A percentile compares a stretch with the other conserved stretches of the same genome.
phyloP scores from a whole-genome alignment of 2,329 filamentous ascomycete genomes.

The Aspergillus puulaauensis region DNA sequence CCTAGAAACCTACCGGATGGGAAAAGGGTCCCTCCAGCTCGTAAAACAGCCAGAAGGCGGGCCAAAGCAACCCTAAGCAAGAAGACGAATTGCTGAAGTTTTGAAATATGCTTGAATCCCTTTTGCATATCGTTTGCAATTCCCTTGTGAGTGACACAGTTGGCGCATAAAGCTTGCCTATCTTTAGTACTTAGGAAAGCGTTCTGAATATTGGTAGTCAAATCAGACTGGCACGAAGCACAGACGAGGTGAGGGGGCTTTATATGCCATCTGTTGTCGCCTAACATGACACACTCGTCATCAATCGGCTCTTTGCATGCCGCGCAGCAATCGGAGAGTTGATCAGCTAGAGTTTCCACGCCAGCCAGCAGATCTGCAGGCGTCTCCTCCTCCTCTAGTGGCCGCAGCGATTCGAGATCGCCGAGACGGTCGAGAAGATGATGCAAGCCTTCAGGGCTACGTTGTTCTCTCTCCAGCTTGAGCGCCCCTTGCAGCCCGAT shows the following conservation, averaged over 20 bases:
- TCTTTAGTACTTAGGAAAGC: conserved; percentile 70
- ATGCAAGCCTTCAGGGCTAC: conserved; percentile 71
- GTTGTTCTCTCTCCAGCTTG: conserved; percentile 82
- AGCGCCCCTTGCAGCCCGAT: conserved; percentile 94
- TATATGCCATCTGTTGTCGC: conserved; percentile 79
- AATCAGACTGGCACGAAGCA: conserved; percentile 68
- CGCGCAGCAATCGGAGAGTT: conserved; percentile 80
- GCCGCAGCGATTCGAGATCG: conserved; percentile 75
- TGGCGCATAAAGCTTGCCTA: conserved; percentile 68
- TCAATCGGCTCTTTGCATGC: conserved; percentile 85
- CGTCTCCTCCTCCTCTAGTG: conserved; percentile 58
- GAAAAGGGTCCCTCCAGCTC: conserved; percentile 76
- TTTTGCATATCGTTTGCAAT: conserved; percentile 56
- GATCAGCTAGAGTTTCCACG: conserved; percentile 66
- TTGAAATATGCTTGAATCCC: conserved; percentile 75
- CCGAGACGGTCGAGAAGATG: conserved; percentile 80
- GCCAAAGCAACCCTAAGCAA: conserved; percentile 88
- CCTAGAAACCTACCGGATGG: conserved; percentile 55
- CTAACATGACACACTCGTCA: conserved; percentile 80
- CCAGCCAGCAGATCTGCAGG: conserved; percentile 65
- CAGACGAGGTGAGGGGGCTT: conserved; percentile 67
- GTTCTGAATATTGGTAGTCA: conserved; percentile 67
- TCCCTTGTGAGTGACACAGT: conserved; percentile 55
- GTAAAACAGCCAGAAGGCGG: conserved; percentile 80
- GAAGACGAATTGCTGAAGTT: conserved; percentile 92